A percentile compares a stretch with the other conserved stretches of the same genome.
Evolutionary conservation across 2,329 filamentous ascomycete species (phyloP).

Genomic region (Arthroderma sp.): DNA sequence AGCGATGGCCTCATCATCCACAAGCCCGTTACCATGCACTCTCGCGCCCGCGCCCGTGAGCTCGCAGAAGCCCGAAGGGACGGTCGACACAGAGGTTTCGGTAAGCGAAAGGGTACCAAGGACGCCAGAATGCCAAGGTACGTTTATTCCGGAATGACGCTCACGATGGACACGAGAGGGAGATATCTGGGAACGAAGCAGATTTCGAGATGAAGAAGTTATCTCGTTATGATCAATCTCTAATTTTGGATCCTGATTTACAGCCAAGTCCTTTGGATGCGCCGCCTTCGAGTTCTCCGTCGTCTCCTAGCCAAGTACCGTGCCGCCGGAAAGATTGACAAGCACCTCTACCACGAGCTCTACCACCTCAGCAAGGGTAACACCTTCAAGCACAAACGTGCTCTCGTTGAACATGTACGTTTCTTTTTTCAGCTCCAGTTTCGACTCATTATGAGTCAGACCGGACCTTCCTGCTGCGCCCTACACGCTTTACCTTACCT

Average conservation of each 20-base stretch:
- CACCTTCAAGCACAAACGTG: slow-evolving; percentile 99
- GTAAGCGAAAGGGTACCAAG: slow-evolving; percentile 99
- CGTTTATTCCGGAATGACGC: slow-evolving; percentile 26
- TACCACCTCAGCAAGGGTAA: slow-evolving; percentile 99
- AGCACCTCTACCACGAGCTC: slow-evolving; percentile 99
- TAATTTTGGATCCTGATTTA: slow-evolving; percentile 16
- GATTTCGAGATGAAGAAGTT: no score
- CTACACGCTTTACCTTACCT: neutral
- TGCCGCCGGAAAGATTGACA: slow-evolving; percentile 99
- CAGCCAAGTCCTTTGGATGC: slow-evolving; percentile 98
- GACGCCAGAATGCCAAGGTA: slow-evolving; percentile 99
- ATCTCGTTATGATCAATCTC: neutral
- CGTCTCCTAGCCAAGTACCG: slow-evolving; percentile 99
- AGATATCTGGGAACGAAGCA: neutral
- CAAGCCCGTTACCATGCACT: slow-evolving; percentile 99
- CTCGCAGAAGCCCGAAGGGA: slow-evolving; percentile 88
- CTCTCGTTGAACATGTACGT: slow-evolving; percentile 97
- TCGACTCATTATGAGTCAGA: slow-evolving; percentile 10
- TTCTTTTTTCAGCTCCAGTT: neutral
- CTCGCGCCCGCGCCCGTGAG: slow-evolving; percentile 87
- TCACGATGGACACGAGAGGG: neutral
- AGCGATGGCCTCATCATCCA: slow-evolving; percentile 99
- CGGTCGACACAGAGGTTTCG: slow-evolving; percentile 96
- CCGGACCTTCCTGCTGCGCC: slow-evolving; percentile 3
- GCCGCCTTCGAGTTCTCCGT: slow-evolving; percentile 96